A percentile compares a stretch with the other conserved stretches of the same genome.
These are phyloP conservation scores for Paraconiothyrium sp. DNA, from an alignment of 2,329 filamentous ascomycete species.

Conservation along the genomic window DNA sequence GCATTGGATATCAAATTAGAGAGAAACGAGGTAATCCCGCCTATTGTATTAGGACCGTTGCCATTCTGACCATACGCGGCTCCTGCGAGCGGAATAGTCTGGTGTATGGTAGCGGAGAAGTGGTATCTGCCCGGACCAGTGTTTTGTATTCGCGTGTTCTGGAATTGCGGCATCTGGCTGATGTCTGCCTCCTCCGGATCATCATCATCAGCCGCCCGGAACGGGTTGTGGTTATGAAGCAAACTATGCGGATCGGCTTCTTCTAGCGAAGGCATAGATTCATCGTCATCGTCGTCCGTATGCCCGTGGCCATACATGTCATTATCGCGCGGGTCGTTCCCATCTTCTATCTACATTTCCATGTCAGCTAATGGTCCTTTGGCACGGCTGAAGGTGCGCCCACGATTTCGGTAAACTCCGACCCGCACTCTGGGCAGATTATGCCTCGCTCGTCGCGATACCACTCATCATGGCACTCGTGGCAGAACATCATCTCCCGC, in stretches of 20 bases:
- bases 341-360: conserved; percentile 57
- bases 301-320: conserved; percentile 31
- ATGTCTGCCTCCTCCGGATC: conserved; percentile 62
- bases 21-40: conserved; percentile 58
- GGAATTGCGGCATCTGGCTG: conserved; percentile 54
- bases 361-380: conserved; percentile 1
- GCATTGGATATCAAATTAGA: conserved; percentile 52
- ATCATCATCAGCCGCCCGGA: conserved; percentile 46
- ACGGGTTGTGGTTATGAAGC: conserved; percentile 59
- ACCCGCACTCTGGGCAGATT: conserved; percentile 78
- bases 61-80: conserved; percentile 28
- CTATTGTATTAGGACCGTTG: conserved; percentile 40
- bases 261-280: conserved; percentile 41
- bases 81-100: conserved; percentile 36
- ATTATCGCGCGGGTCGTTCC: conserved; percentile 70
- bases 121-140: conserved; percentile 47
- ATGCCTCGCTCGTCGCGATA: conserved; percentile 74
- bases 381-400: conserved; percentile 46
- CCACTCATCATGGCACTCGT: conserved; percentile 84
- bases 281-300: conserved; percentile 38
- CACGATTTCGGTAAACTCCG: conserved; percentile 88
- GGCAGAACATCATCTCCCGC: conserved; percentile 83
- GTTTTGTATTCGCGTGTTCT: conserved; percentile 50
- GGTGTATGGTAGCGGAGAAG: conserved; percentile 47
- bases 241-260: conserved; percentile 36